Conservation (phyloP, 148 eudicot genomes). For the Drosera capensis region DNA sequence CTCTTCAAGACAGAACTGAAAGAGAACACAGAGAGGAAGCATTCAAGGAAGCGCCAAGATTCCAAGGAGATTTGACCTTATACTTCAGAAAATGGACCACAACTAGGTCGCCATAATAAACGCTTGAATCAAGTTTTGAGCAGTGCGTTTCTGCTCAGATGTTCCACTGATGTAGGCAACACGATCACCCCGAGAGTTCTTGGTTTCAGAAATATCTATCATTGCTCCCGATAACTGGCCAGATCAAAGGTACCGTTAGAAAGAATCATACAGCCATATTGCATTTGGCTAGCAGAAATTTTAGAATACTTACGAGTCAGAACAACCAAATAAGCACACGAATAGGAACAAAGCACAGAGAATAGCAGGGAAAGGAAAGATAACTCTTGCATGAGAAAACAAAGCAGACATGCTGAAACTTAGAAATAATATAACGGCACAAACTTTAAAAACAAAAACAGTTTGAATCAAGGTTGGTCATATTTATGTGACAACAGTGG, state of each 20-base stretch:
- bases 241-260: not conserved
- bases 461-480: too few relatives aligned
- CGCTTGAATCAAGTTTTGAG: not conserved
- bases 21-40: not conserved
- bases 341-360: too few relatives aligned
- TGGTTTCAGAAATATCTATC: not conserved
- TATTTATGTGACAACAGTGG: too few relatives aligned
- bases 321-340: too few relatives aligned
- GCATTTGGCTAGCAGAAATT: too few relatives aligned
- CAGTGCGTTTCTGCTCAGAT: not conserved
- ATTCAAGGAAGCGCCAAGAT: not conserved
- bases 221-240: not conserved
- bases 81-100: not conserved
- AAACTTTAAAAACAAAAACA: too few relatives aligned
- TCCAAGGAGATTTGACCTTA: not conserved
- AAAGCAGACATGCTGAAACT: too few relatives aligned
- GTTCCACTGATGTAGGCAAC: not conserved
- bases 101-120: not conserved
- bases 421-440: too few relatives aligned
- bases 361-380: too few relatives aligned
- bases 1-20: not conserved
- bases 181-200: not conserved
- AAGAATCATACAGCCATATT: not conserved
- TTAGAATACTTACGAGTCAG: too few relatives aligned
- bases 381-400: too few relatives aligned